Base-by-base conservation (phyloP, 441 rosid species). In the Monsonia emarginata region DNA sequence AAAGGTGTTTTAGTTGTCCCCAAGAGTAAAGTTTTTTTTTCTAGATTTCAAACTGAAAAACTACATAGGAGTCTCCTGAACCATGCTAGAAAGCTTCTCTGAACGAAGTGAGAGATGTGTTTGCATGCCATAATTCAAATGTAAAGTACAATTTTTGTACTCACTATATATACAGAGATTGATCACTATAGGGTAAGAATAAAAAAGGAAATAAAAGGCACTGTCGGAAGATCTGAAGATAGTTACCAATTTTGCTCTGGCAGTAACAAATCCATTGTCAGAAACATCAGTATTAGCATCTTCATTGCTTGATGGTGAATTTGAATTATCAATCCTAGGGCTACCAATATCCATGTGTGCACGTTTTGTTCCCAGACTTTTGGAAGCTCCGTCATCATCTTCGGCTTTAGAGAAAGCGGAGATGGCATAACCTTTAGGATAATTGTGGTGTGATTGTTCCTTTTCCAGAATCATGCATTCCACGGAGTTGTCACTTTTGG, bases 211-310 rank as follows among this genome's bases (percentile, higher is more conserved):
- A 59, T 27, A 28, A 65, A 52, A 65, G 36, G 16, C 6, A 18
- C 28, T 14, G 58, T 58, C 1, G 70, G 68, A n/a, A n/a, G n/a
- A n/a, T n/a, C n/a, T n/a, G n/a, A 67, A 65, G 54, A 56, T 4
- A 28, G 56, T 32, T 88, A 90, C 97, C 96, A 93, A 70, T 84
- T 90, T 93, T 62, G 83, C 79, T 85, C 84, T 81, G 64, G 98
- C 98, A 26, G 96, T 83, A 26, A 93, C 95, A 77, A 93, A 93
- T 62, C 89, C 93, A 70, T 77, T 84, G 70, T 81, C 82, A 66
- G 84, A 77, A 73, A 66, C 84, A 61, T 86, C 83, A 18, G 74
- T 38, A 48, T 78, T 72, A 60, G 69, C 64, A 59, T 85, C 88
- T 73, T 83, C 89, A 32, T 66, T 59, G 65, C 67, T 76, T 27